Evolutionary conservation across 805 yeast species (phyloP).

Genomic region (Cyberlindnera meyerae): DNA sequence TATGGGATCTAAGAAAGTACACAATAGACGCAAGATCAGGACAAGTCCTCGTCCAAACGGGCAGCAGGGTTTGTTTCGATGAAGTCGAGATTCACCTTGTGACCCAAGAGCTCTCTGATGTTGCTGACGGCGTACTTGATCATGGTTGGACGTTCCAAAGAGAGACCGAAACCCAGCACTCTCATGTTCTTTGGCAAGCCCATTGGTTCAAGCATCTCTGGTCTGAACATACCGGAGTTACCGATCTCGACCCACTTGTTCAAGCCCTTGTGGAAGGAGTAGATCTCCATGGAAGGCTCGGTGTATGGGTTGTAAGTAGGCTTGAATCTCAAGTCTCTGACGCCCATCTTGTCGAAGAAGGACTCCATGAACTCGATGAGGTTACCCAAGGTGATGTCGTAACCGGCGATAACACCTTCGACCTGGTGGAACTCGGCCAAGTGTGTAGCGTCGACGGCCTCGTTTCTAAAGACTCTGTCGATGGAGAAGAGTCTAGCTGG

Average conservation of each 20-base stretch:
- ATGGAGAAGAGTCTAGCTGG: constrained; percentile 92
- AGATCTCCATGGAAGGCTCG: constrained; percentile 97
- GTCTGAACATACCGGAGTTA: constrained; percentile 99
- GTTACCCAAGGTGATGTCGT: constrained; percentile 90
- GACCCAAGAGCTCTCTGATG: constrained; percentile 95
- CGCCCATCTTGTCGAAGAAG: constrained; percentile 97
- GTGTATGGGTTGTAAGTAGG: constrained; percentile 99
- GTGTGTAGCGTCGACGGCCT: constrained; percentile 99
- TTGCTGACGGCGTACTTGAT: constrained; percentile 94
- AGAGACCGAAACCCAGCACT: constrained; percentile 96
- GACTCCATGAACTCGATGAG: constrained; percentile 97
- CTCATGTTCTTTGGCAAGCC: constrained; percentile 93
- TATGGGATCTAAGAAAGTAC: background rate
- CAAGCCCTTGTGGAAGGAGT: constrained; percentile 92
- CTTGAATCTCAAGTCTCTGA: constrained; percentile 88
- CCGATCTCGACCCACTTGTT: constrained; percentile 99
- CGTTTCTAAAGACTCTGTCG: constrained; percentile 98
- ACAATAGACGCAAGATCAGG: background rate
- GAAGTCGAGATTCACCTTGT: constrained; percentile 90
- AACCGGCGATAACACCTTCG: constrained; percentile 98
- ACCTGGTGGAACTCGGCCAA: constrained; percentile 99
- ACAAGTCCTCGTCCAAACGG: constrained; percentile 73
- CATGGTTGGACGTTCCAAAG: constrained; percentile 98
- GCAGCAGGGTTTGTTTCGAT: constrained; percentile 97
- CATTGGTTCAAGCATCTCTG: constrained; percentile 98